Conservation (phyloP, 2,329 filamentous ascomycete genomes). For the Trichothecium sympodiale region DNA sequence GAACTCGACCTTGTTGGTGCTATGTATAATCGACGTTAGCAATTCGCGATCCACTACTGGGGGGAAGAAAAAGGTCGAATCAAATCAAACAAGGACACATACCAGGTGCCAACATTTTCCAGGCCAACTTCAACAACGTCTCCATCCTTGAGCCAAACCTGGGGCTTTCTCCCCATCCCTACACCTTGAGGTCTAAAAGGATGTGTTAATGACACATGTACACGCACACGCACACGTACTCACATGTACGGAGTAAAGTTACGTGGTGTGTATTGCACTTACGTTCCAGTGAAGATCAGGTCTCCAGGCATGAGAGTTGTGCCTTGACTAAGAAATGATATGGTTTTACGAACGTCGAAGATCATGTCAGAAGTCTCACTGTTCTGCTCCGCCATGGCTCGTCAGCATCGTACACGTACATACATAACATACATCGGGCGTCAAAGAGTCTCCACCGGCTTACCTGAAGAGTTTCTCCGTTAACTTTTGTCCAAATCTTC, state of each 20-base stretch:
- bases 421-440: background rate
- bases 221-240: too few species aligned
- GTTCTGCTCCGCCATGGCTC: slow-evolving; percentile 20
- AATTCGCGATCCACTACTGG: background rate
- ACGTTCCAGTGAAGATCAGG: slow-evolving; percentile 56
- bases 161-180: slow-evolving; percentile 56
- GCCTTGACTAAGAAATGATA: slow-evolving; percentile 49
- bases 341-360: slow-evolving; percentile 47
- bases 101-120: slow-evolving; percentile 52
- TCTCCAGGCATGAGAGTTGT: slow-evolving; percentile 54
- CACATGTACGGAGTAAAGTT: background rate
- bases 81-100: slow-evolving; percentile 6
- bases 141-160: slow-evolving; percentile 58
- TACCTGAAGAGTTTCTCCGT: slow-evolving; percentile 46
- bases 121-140: slow-evolving; percentile 60
- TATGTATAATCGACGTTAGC: slow-evolving; percentile 3
- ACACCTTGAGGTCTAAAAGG: slow-evolving; percentile 51
- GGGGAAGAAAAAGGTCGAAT: background rate
- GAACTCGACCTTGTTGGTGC: slow-evolving; percentile 21
- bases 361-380: slow-evolving; percentile 51
- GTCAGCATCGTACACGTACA: slow-evolving; percentile 3
- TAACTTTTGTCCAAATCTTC: slow-evolving; percentile 45
- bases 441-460: slow-evolving; percentile 1
- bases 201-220: too few species aligned
- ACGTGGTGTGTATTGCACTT: slow-evolving; percentile 14